These are phyloP conservation scores for Ballota nigra DNA, from an alignment of 257 asterid genomes.

Conservation along the genomic window DNA sequence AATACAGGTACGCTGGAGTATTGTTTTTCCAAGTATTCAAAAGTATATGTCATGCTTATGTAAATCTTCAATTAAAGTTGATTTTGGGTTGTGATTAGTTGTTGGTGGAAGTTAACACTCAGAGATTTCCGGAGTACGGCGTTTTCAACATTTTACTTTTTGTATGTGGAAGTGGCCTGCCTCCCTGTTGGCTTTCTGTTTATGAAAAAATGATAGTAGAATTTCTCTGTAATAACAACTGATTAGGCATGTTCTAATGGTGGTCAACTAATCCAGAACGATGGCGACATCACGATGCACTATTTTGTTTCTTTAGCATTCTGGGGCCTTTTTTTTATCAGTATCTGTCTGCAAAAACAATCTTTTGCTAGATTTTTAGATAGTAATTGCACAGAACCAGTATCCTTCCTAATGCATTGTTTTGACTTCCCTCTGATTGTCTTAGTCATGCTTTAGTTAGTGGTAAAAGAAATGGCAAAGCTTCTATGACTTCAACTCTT, in stretches of 20 bases:
- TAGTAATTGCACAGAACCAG: constrained; percentile 10
- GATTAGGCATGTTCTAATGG: background rate
- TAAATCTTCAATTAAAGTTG: background rate
- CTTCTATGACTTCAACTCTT: background rate
- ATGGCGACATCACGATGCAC: background rate
- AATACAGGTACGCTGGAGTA: constrained; percentile 56
- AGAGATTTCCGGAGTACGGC: constrained; percentile 4
- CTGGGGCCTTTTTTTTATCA: background rate
- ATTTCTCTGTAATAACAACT: background rate
- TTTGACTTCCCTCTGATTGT: background rate
- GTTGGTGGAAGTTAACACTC: background rate
- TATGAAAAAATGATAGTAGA: background rate
- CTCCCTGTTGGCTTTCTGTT: too few relatives aligned
- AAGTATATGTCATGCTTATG: background rate
- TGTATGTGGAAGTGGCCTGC: background rate
- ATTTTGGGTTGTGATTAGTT: background rate
- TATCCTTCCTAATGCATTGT: constrained; percentile 7
- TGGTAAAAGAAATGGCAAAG: background rate
- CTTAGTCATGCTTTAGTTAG: background rate
- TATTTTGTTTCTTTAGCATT: background rate
- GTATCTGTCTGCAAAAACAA: background rate
- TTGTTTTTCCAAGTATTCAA: background rate
- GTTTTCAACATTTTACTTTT: background rate
- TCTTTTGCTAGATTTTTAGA: background rate
- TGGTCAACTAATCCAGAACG: background rate